A percentile compares a stretch with the other conserved stretches of the same genome.
phyloP scores from a whole-genome alignment of 495 filamentous ascomycete species.

The Elasticomyces elasticus region DNA sequence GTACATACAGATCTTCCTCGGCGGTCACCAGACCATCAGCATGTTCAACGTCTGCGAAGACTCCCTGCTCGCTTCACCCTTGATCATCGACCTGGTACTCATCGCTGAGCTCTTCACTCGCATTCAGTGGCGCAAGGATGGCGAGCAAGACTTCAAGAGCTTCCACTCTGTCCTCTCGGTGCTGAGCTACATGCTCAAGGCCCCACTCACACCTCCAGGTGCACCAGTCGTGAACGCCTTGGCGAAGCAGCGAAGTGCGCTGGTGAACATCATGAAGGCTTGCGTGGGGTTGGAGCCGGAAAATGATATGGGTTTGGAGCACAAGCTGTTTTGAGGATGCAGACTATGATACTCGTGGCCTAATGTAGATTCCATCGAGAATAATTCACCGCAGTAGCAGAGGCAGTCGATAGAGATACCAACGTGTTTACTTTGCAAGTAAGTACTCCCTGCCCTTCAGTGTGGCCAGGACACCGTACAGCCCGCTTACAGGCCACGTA shows the following conservation, averaged over 20 bases:
- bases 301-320: conserved; percentile 98
- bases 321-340: conserved; percentile 93
- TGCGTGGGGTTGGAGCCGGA: conserved; percentile 96
- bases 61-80: conserved; percentile 88
- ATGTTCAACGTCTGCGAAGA: conserved; percentile 99
- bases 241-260: conserved; percentile 86
- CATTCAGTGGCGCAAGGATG: conserved; percentile 73
- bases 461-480: conserved; percentile 16
- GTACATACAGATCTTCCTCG: conserved; percentile 68
- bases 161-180: conserved; percentile 98
- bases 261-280: conserved; percentile 98
- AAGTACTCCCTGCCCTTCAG: conserved; percentile 16
- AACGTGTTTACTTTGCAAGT: conserved; percentile 3
- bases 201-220: conserved; percentile 86
- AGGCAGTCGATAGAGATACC: not conserved
- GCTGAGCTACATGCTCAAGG: conserved; percentile 99
- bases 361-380: too few species aligned
- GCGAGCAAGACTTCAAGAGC: conserved; percentile 62
- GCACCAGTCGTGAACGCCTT: conserved; percentile 94
- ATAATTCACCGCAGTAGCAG: not conserved
- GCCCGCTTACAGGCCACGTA: conserved; percentile 17
- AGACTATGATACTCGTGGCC: too few species aligned
- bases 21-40: conserved; percentile 95
- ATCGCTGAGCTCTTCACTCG: conserved; percentile 97
- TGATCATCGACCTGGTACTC: conserved; percentile 93